Base-by-base conservation (phyloP, 192 early-diverging fungal genomes). In the Podila horticola region DNA sequence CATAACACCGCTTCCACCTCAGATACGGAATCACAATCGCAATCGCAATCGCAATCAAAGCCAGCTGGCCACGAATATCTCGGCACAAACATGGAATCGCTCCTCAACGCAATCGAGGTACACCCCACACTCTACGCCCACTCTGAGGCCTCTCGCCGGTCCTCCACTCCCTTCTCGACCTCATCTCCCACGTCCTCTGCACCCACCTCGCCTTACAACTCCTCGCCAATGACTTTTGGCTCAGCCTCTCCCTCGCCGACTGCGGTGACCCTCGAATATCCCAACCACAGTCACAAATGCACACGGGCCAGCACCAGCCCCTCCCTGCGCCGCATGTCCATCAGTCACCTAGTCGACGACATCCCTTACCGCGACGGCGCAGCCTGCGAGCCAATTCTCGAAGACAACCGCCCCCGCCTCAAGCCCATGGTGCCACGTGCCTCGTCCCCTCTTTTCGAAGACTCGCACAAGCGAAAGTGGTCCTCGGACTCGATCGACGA, bases 381-480 rank as follows among this genome's bases (percentile, higher is more conserved):
- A 55, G 24, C 8, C 6, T 55, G 20, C 22, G 24, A 55, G 52
- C n/a, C 28, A 61, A 55, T 5, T 20, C 22, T 20, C 28, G 50
- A 24, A 50, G 34, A n/a, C 63, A 64, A n/a, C 36, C 64, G 22
- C 55, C 34, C 24, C 71, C 59, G 19, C 64, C 41, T 48, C 71
- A 65, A 41, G 24, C 64, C 64, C 59, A 61, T 31, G 59, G 24
- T 24, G 8, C 52, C 52, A 19, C 10, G 45, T n/a, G 22, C 38
- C 15, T 30, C 64, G 1, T 36, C 71, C 38, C 68, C 63, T 6
- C 59, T 66, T 29, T 49, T 59, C 58, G 67, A 58, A 24, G 71
- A 73, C 49, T 61, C 72, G 50, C 65, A 28, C 52, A 83, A 83
- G 74, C 82, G 82, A 49, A 83, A 83, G 48, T 83, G 82, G 82